Evolutionary conservation across 495 filamentous ascomycete species (phyloP).

Genomic region (Parachaetomium inaequale): DNA sequence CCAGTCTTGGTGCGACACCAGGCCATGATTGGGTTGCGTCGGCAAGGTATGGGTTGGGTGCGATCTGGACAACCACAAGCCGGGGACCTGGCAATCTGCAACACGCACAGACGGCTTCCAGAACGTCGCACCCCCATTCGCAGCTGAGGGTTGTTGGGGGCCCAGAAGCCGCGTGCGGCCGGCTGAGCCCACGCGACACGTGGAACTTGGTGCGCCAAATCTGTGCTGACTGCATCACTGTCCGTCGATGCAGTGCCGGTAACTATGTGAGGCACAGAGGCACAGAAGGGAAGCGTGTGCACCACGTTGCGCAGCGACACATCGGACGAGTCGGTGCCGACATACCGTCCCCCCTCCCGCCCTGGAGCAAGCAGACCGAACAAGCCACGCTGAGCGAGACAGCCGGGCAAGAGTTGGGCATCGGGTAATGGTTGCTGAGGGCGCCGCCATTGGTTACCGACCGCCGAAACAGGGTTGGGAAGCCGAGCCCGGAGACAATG

Average conservation of each 20-base stretch:
- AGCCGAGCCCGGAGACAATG: not conserved
- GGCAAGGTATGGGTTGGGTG: not conserved
- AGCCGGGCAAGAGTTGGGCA: not conserved
- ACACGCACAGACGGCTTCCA: not conserved
- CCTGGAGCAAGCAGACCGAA: not conserved
- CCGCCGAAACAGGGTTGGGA: not conserved
- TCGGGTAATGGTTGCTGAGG: not conserved
- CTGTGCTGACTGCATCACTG: not conserved
- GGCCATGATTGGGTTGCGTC: not conserved
- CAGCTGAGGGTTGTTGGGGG: not conserved
- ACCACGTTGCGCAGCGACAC: slow-evolving; percentile 5
- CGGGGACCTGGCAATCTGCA: not conserved
- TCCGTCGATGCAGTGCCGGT: not conserved
- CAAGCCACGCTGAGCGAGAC: slow-evolving; percentile 2
- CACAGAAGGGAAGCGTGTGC: not conserved
- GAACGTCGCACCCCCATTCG: not conserved
- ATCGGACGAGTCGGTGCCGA: not conserved
- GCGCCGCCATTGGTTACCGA: not conserved
- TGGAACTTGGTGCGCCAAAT: not conserved
- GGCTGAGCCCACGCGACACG: slow-evolving; percentile 8
- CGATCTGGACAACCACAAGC: not conserved
- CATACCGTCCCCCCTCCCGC: no score
- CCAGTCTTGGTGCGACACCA: not conserved
- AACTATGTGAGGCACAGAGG: not conserved
- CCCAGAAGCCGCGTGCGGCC: not conserved